A percentile compares a stretch with the other conserved stretches of the same genome.
Evolutionary conservation across 306 rosid species (phyloP).

Genomic region (Sesbania bispinosa): DNA sequence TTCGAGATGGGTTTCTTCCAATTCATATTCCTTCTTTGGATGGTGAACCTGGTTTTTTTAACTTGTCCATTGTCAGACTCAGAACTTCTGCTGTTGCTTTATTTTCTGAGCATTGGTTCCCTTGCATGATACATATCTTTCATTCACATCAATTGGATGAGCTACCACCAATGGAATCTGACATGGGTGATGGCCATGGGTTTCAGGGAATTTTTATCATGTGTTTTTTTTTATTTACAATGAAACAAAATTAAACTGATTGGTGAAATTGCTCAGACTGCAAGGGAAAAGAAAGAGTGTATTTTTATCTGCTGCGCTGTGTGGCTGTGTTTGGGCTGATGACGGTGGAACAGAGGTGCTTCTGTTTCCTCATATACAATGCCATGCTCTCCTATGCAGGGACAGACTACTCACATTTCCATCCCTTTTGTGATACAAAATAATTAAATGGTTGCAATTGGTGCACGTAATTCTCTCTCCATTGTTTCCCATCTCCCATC

Average conservation of each 20-base stretch:
- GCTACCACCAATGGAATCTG: constrained; percentile 66
- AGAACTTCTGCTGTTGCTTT: constrained; percentile 23
- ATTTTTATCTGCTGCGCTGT: background rate
- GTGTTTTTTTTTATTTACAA: background rate
- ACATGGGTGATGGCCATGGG: constrained; percentile 50
- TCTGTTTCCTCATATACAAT: constrained; percentile 32
- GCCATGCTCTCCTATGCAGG: constrained; percentile 45
- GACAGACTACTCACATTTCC: constrained; percentile 51
- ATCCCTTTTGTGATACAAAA: constrained; percentile 48
- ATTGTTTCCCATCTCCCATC: constrained; percentile 74
- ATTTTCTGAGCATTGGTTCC: constrained; percentile 40
- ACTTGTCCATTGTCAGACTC: constrained; percentile 27
- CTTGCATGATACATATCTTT: constrained; percentile 48
- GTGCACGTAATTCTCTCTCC: constrained; percentile 63
- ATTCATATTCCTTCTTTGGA: constrained; percentile 9
- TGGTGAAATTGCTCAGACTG: constrained; percentile 24
- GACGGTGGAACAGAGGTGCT: constrained; percentile 32
- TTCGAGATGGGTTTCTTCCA: constrained; percentile 35
- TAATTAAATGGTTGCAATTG: constrained; percentile 60
- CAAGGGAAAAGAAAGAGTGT: background rate
- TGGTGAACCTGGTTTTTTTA: background rate
- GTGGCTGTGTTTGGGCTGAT: constrained; percentile 10
- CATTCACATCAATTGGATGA: constrained; percentile 41
- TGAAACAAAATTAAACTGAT: constrained; percentile 38
- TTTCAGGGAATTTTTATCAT: constrained; percentile 32